Conservation (phyloP, 164 flowering plant species). For the Hamamelis virginiana region DNA sequence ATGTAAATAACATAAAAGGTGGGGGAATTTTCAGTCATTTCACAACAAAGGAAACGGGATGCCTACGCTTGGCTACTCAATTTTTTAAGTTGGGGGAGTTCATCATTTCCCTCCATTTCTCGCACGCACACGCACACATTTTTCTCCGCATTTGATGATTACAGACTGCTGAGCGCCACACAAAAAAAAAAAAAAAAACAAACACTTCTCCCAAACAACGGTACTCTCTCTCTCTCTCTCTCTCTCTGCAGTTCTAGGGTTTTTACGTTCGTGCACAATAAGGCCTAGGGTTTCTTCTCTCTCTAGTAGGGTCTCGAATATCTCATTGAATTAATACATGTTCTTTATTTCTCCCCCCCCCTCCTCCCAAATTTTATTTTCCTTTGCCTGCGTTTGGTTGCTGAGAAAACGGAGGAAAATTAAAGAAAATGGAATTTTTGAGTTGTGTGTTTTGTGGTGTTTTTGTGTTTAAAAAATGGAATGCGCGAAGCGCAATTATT, state of each 20-base stretch:
- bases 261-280: neutral
- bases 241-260: neutral
- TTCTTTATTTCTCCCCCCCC: neutral
- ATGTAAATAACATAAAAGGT: neutral
- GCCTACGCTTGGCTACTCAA: constrained; percentile 5
- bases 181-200: neutral
- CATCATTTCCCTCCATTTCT: constrained; percentile 30
- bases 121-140: constrained; percentile 5
- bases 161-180: neutral
- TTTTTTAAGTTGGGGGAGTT: neutral
- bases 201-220: neutral
- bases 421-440: neutral
- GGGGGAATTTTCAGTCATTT: neutral
- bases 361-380: too few relatives aligned
- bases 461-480: too few relatives aligned
- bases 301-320: neutral
- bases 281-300: constrained; percentile 1
- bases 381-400: neutral
- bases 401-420: neutral
- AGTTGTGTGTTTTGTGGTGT: too few relatives aligned
- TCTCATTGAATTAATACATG: neutral
- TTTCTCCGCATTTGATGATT: neutral
- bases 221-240: neutral
- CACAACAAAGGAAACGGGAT: neutral
- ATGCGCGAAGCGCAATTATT: too few relatives aligned